Evolutionary conservation across 352 stramenopile genomes (phyloP), one percentile per base, ranked within the genome.

Genomic region (Thraustotheca clavata): DNA sequence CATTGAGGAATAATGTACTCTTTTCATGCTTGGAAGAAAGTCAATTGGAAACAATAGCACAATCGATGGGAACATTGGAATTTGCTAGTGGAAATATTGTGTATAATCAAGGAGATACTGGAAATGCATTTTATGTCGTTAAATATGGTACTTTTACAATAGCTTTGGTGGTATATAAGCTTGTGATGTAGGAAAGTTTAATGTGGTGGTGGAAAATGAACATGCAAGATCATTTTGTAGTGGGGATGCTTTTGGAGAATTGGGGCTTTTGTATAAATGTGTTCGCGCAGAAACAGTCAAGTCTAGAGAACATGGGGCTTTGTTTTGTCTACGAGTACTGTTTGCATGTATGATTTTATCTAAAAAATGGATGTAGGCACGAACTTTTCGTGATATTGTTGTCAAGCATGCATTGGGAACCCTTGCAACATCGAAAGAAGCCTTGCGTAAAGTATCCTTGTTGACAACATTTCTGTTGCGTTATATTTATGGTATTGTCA

Each of bases 81-180:
- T 88, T 93, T 59, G 78, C 77, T 24, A 73, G 73, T 9, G 80
- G 83, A 4, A 82, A 91, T 69, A 79, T 66, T 8, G 83, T 97
- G 16, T 78, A 93, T 20, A 76, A 78, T 20, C 76, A 93, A 48
- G 86, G 85, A 8, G 78, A 93, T 16, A 69, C 83, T 52, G 88
- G 86, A 38, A 79, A 96, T 67, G 83, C 85, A 32, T 85, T 96
- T 48, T 96, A 81, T 70, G 73, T 89, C 1, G 75, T 89, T 35
- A 60, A 59, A 20, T 32, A 55, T 32, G 59, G 59, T 61, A 55
- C n/a, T 41, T 9, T 62, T n/a, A 14, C 11, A 14, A 31, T 1
- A 2, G 9, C 34, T 31, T 9, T 20, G 33, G 48, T 27, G 36
- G 4, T 2, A 16, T 47, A 2, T 60, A n/a, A n/a, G 27, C 8